Evolutionary conservation across 2,329 filamentous ascomycete genomes (phyloP), one percentile per base, ranked within the genome.

Genomic region (Pezicula radicicola): DNA sequence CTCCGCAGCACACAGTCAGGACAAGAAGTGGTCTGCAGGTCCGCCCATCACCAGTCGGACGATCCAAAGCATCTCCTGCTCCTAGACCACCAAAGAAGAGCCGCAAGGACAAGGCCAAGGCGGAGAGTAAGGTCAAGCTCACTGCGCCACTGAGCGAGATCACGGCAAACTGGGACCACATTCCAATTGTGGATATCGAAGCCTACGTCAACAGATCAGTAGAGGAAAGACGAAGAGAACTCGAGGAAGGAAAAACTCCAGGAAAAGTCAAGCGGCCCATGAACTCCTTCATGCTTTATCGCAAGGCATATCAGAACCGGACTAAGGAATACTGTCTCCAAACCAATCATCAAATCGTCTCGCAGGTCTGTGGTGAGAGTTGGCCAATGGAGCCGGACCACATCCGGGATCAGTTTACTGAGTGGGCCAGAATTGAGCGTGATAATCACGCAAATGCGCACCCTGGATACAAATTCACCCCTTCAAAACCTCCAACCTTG

Each of bases 251-350:
- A 52, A 90, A 85, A 62, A 75, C 84, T 35, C 76, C 75, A 2
- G 89, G 89, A 25, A 91, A 92, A 67, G 81, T 97, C 60, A 91
- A 93, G 63, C 81, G 94, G 28, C 92, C 94, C 3, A 96, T 97
- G 87, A 99, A 99, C 69, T 93, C 90, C 1, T 99, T 97, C 74
- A 96, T 99, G 88, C 77, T 99, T 47, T 99, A 99, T 69, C 87
- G 94, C 40, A 96, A 94, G 59, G 90, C 91, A 6, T 97, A 90
- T 66, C 89, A 95, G 54, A 89, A 94, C 55, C 80, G 91, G 30
- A 90, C 89, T 53, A 96, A 96, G 70, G 77, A 82, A 48, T 89
- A 85, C 77, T 89, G 88, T 61, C 75, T 83, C 13, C 85, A 94
- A 63, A 93, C 94, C 69, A 97, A 97, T 71, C 93, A 99, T 68